Evolutionary conservation across 805 yeast genomes (phyloP).

Genomic region (Candida sithepensis): DNA sequence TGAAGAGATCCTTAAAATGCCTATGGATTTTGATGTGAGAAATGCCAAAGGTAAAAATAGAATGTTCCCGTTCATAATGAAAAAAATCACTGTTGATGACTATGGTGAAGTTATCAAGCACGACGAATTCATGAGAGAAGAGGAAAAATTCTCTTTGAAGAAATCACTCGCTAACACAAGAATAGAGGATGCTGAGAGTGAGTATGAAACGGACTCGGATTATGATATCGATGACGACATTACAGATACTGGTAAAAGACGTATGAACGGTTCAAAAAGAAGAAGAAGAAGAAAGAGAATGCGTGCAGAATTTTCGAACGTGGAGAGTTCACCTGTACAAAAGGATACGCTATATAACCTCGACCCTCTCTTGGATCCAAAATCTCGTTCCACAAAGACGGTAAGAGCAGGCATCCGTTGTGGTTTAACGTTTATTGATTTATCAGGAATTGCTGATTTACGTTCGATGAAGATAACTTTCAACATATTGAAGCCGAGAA

Average conservation of each 20-base stretch:
- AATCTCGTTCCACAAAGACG: conserved; percentile 7
- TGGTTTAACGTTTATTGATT: conserved; percentile 70
- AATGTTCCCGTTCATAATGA: conserved; percentile 74
- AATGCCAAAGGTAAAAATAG: conserved; percentile 46
- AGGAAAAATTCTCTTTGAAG: conserved; percentile 37
- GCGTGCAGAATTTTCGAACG: background rate
- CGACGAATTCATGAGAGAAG: conserved; percentile 56
- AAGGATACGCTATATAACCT: conserved; percentile 19
- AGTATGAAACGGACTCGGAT: conserved; percentile 24
- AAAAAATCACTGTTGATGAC: conserved; percentile 68
- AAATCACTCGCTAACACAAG: conserved; percentile 19
- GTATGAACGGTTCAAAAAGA: conserved; percentile 11
- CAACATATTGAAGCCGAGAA: conserved; percentile 74
- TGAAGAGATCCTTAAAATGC: conserved; percentile 40
- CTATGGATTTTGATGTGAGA: conserved; percentile 55
- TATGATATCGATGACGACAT: conserved; percentile 21
- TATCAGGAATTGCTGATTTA: conserved; percentile 79
- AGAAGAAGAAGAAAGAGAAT: conserved; percentile 16
- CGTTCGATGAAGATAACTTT: conserved; percentile 77
- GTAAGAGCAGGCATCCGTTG: conserved; percentile 51
- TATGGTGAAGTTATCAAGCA: conserved; percentile 78
- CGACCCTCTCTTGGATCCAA: conserved; percentile 25
- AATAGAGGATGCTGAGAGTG: conserved; percentile 22
- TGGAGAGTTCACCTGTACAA: background rate
- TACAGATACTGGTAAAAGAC: conserved; percentile 21